Conservation (phyloP, 768 basidiomycete species). For the Mycena venus region DNA sequence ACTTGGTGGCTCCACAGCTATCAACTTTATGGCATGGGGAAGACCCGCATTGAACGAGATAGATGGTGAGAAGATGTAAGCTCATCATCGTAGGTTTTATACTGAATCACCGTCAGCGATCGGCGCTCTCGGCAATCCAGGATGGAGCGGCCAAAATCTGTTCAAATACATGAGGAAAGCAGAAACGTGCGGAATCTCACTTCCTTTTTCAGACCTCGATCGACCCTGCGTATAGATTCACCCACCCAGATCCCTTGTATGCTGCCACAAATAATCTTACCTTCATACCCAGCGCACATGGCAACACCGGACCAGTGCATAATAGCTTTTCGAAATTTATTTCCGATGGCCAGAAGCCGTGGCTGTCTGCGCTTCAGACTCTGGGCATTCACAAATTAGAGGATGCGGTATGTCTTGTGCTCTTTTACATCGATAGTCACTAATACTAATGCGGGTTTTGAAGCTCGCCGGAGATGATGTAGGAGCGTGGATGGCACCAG, state of each 20-base stretch:
- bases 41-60: conserved; percentile 45
- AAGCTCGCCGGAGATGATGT: conserved; percentile 22
- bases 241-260: conserved; percentile 8
- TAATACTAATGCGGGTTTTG: too few relatives aligned
- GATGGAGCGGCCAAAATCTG: conserved; percentile 51
- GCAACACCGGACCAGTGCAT: background rate
- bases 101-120: background rate
- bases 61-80: conserved; percentile 38
- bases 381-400: conserved; percentile 12
- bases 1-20: conserved; percentile 43
- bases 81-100: background rate
- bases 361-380: conserved; percentile 8
- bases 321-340: conserved; percentile 24
- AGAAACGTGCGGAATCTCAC: conserved; percentile 37
- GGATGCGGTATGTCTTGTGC: conserved; percentile 13
- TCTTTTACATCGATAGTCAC: too few relatives aligned
- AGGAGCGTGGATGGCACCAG: conserved; percentile 23
- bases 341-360: conserved; percentile 20
- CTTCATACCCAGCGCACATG: conserved; percentile 16
- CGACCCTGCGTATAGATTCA: conserved; percentile 1
- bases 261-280: conserved; percentile 18
- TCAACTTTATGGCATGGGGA: conserved; percentile 46
- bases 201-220: background rate
- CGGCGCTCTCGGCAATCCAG: conserved; percentile 50
- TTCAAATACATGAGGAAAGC: conserved; percentile 41